phyloP scores from a whole-genome alignment of 2,329 filamentous ascomycete species.

The Acephala macrosclerotiorum region DNA sequence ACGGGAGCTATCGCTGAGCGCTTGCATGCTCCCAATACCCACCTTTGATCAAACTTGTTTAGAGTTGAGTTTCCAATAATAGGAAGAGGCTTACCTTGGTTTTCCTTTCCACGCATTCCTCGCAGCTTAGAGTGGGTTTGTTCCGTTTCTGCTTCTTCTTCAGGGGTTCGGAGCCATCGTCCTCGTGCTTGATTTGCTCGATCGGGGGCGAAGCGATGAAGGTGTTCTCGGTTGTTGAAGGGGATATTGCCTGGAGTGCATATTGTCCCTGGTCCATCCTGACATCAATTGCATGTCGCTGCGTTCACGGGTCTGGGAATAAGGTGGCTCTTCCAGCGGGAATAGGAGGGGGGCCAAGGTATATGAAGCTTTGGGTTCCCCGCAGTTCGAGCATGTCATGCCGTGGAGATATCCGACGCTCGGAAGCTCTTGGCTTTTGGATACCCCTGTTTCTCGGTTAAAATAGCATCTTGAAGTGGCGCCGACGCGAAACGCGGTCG shows the following conservation, averaged over 20 bases:
- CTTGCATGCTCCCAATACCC: no score
- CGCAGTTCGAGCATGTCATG: neutral
- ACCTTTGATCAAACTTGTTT: neutral
- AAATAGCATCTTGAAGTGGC: neutral
- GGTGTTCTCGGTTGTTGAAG: constrained; percentile 32
- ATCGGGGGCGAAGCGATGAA: constrained; percentile 26
- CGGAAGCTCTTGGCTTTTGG: neutral
- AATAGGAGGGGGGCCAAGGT: neutral
- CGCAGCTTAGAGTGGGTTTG: constrained; percentile 81
- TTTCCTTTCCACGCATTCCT: constrained; percentile 83
- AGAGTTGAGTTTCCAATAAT: neutral
- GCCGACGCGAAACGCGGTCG: constrained; percentile 20
- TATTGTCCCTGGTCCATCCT: constrained; percentile 9
- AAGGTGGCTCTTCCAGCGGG: neutral
- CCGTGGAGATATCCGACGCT: neutral
- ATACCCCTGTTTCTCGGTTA: neutral
- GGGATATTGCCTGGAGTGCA: constrained; percentile 26
- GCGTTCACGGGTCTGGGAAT: neutral
- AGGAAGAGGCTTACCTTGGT: constrained; percentile 65
- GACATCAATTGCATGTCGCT: neutral
- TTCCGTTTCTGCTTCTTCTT: constrained; percentile 82
- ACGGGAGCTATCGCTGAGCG: no score
- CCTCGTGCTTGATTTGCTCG: constrained; percentile 23
- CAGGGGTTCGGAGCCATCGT: constrained; percentile 24
- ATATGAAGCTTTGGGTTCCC: constrained; percentile 1